Evolutionary conservation across 345 rosid genomes (phyloP), one percentile per base, ranked within the genome.

Genomic region (Sapria himalayana): DNA sequence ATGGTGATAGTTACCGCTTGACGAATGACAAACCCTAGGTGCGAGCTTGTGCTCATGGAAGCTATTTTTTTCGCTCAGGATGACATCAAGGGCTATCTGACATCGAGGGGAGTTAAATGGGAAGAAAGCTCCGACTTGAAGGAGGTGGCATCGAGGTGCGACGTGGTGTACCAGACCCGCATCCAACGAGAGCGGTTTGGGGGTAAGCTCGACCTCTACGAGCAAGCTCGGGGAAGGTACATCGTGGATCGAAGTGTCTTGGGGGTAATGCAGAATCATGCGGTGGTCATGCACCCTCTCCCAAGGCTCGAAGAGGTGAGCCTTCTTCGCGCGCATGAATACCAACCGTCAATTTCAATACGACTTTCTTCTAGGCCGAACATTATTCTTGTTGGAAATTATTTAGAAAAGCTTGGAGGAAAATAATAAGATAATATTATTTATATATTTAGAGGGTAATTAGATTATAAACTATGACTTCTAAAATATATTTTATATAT

Each of bases 271-370:
- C 86, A 73, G 73, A 61, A 64, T 48, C 84, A 71, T 35, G 86
- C 86, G 11, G 78, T 89, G 37, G 74, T 82, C 46, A 74, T 82
- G 98, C 95, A 89, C 52, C 95, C 95, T 55, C 78, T 89, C 35
- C 98, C 98, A 0, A 71, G 95, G 65, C 78, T 89, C 5, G 95
- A 89, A 25, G 93, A 89, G 81, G 96, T 76, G 39, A 58, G 50
- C 48, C 25, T 29, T 1, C 15, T n/a, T n/a, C n/a, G n/a, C n/a
- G n/a, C n/a, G n/a, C n/a, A n/a, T n/a, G n/a, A n/a, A n/a, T n/a
- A n/a, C n/a, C n/a, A n/a, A n/a, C n/a, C n/a, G n/a, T n/a, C n/a
- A n/a, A n/a, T n/a, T n/a, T n/a, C n/a, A n/a, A n/a, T n/a, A n/a
- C n/a, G n/a, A n/a, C n/a, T n/a, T n/a, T n/a, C n/a, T n/a, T n/a